Percentiles rank a stretch among this genome's conserved stretches.
phyloP scores from a whole-genome alignment of 495 filamentous ascomycete genomes.

The Venustampulla echinocandica region DNA sequence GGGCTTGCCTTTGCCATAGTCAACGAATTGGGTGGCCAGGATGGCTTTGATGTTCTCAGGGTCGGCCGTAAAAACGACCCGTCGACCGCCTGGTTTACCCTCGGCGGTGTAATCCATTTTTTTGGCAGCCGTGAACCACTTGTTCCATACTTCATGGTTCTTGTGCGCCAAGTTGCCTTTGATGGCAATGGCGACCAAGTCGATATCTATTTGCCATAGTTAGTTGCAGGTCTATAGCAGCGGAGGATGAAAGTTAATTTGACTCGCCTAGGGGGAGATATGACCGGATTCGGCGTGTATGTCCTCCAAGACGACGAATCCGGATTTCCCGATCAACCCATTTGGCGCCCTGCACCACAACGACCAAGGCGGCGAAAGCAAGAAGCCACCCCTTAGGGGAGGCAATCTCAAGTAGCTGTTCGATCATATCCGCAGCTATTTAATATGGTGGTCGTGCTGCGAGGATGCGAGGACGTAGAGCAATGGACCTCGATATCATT shows the following conservation, averaged over 20 bases:
- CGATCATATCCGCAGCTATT: slow-evolving; percentile 26
- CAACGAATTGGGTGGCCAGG: slow-evolving; percentile 62
- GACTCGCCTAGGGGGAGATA: slow-evolving; percentile 27
- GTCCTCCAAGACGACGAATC: slow-evolving; percentile 36
- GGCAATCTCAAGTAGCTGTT: slow-evolving; percentile 27
- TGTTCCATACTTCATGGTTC: slow-evolving; percentile 53
- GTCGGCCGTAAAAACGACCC: slow-evolving; percentile 57
- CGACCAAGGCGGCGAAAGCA: slow-evolving; percentile 21
- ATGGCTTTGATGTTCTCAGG: slow-evolving; percentile 84
- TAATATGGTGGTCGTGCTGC: no score
- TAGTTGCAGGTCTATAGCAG: slow-evolving; percentile 1
- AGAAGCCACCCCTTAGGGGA: slow-evolving; percentile 27
- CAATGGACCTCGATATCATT: no score
- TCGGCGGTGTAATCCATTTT: slow-evolving; percentile 49
- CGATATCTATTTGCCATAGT: slow-evolving; percentile 44
- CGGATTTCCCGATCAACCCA: slow-evolving; percentile 28
- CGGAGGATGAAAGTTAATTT: not conserved
- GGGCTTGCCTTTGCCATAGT: slow-evolving; percentile 62
- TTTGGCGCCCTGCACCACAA: slow-evolving; percentile 23
- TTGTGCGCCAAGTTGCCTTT: slow-evolving; percentile 38
- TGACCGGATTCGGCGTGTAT: slow-evolving; percentile 19
- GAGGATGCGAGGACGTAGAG: no score
- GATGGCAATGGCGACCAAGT: slow-evolving; percentile 47
- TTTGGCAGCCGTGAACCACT: slow-evolving; percentile 30
- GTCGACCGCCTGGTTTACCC: slow-evolving; percentile 42